Evolutionary conservation across 306 rosid species (phyloP), one percentile per base, ranked within the genome.

Genomic region (apple (Malus domestica)): DNA sequence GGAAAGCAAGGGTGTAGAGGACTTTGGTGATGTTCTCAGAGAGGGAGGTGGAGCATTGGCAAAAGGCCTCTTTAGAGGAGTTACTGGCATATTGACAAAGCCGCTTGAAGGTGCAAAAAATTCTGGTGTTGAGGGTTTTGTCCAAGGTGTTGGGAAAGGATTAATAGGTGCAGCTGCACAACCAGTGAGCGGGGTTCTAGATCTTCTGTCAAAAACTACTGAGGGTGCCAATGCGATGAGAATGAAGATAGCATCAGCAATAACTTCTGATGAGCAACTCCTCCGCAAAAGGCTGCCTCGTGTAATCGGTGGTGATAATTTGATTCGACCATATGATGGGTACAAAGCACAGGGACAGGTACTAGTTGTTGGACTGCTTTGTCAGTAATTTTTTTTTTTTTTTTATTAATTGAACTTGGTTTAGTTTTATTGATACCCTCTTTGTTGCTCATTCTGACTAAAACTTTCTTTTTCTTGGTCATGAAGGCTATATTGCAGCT

Each of bases 171-270:
- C 93, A 54, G 99, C 99, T 80, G 97, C 99, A 18, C 99, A 95
- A 75, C 99, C 99, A 64, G 93, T 95, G 74, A 95, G 99, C 72
- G 99, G 99, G 67, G 99, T 95, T 83, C 72, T 95, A 67, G 97
- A 95, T 89, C 99, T 95, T 80, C 83, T 95, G 78, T 95, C 97
- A 60, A 95, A 95, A 84, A 95, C 99, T 25, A 95, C 99, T 0
- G 97, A 95, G 89, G 99, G 99, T 78, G 99, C 99, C 75, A 95
- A 95, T 87, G 99, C 99, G 40, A 89, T 95, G 96, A 95, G 96
- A 83, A 92, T 92, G 93, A 95, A 92, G 89, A 92, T 95, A 71
- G 90, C 92, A n/a, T 79, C 97, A 75, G 97, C 93, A 74, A 89
- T 95, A 83, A 92, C 99, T 75, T 95, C 99, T 30, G 97, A 95